phyloP scores from a whole-genome alignment of 1,139 yeast species.

The Debaryomyces fabryi region DNA sequence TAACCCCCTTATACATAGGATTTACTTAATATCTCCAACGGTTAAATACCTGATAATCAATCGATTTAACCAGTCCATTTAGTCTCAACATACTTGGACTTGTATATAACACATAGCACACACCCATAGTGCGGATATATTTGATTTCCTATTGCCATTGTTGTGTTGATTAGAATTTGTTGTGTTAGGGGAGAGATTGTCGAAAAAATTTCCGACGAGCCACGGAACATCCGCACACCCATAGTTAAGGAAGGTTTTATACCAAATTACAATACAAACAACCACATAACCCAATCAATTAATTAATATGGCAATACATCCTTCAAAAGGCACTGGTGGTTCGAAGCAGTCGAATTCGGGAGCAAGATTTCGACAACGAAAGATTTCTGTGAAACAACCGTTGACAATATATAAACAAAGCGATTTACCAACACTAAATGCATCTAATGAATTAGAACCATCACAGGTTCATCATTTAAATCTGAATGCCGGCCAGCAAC shows the following conservation, averaged over 20 bases:
- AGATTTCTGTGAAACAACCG: slow-evolving; percentile 89
- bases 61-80: slow-evolving; percentile 9
- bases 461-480: slow-evolving; percentile 48
- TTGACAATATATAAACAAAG: slow-evolving; percentile 74
- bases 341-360: slow-evolving; percentile 46
- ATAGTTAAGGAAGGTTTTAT: slow-evolving; percentile 12
- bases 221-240: slow-evolving; percentile 18
- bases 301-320: slow-evolving; percentile 31
- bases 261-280: neutral
- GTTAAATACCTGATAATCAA: slow-evolving; percentile 9
- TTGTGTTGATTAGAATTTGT: slow-evolving; percentile 8
- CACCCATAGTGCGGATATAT: slow-evolving; percentile 9
- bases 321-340: slow-evolving; percentile 33
- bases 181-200: slow-evolving; percentile 8
- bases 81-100: slow-evolving; percentile 6
- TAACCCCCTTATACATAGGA: slow-evolving; percentile 6
- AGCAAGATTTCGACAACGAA: slow-evolving; percentile 86
- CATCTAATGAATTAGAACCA: slow-evolving; percentile 46
- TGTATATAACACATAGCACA: slow-evolving; percentile 5
- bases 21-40: neutral
- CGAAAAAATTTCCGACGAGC: slow-evolving; percentile 10
- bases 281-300: slow-evolving; percentile 4
- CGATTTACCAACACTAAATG: slow-evolving; percentile 78
- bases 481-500: slow-evolving; percentile 55
- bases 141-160: slow-evolving; percentile 7